phyloP scores from a whole-genome alignment of 2,329 filamentous ascomycete genomes.

The Stemphylium lycopersici region DNA sequence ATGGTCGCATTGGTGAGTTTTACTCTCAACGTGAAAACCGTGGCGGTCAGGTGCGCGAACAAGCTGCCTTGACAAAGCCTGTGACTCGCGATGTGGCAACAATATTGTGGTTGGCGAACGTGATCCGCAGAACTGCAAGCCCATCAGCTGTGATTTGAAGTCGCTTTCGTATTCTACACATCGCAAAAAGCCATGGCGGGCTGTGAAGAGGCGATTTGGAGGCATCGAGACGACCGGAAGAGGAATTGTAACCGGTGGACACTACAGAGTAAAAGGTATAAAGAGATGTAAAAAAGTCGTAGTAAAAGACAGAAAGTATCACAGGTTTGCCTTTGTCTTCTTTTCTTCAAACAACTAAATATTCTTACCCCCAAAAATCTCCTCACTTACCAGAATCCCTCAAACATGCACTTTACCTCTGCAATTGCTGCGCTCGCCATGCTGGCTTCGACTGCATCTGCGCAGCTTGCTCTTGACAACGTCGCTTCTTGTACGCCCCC shows the following conservation, averaged over 20 bases:
- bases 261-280: too few species aligned
- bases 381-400: background rate
- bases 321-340: background rate
- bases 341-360: background rate
- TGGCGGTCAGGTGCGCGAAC: background rate
- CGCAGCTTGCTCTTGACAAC: conserved; percentile 8
- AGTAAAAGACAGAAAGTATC: background rate
- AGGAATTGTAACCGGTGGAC: too few species aligned
- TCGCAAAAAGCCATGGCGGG: background rate
- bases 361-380: background rate
- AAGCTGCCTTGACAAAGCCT: background rate
- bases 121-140: background rate
- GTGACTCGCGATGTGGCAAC: background rate
- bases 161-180: conserved; percentile 2
- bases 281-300: background rate
- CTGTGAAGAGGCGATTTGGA: background rate
- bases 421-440: conserved; percentile 7
- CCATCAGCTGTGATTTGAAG: conserved; percentile 1
- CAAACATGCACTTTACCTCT: conserved; percentile 11
- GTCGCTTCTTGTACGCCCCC: conserved; percentile 5
- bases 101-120: background rate
- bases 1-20: background rate
- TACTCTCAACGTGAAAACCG: conserved; percentile 1
- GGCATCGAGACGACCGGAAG: background rate
- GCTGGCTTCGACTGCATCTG: conserved; percentile 5